These are phyloP conservation scores for Chaetoscypha palmicola DNA, from an alignment of 2,329 filamentous ascomycete genomes.

Conservation along the genomic window DNA sequence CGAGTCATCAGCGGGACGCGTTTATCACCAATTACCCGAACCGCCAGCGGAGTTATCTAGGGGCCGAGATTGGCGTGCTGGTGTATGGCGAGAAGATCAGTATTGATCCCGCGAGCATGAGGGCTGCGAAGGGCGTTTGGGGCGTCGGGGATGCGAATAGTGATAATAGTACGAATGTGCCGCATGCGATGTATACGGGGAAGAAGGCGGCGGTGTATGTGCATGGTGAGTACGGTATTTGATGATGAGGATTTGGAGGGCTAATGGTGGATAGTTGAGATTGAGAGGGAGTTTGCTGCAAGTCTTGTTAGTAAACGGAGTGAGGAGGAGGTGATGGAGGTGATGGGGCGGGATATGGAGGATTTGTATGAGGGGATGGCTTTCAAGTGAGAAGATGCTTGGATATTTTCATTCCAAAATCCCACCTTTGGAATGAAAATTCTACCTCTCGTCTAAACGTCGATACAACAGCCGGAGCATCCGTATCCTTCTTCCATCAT, in stretches of 20 bases:
- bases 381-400: not conserved
- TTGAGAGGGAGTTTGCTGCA: slow-evolving; percentile 11
- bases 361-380: slow-evolving; percentile 8
- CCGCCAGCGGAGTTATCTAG: slow-evolving; percentile 42
- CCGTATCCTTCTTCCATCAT: no score
- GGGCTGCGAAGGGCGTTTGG: slow-evolving; percentile 46
- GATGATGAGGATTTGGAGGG: not conserved
- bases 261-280: slow-evolving; percentile 7
- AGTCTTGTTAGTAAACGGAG: slow-evolving; percentile 4
- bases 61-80: slow-evolving; percentile 36
- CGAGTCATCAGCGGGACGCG: slow-evolving; percentile 39
- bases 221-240: slow-evolving; percentile 40
- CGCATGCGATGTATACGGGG: slow-evolving; percentile 52
- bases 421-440: no score
- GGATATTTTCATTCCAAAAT: no score
- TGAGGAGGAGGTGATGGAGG: slow-evolving; percentile 1
- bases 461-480: no score
- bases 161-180: slow-evolving; percentile 53
- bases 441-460: no score
- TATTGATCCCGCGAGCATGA: slow-evolving; percentile 8
- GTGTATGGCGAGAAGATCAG: slow-evolving; percentile 8
- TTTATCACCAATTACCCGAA: slow-evolving; percentile 45
- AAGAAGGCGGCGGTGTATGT: slow-evolving; percentile 51
- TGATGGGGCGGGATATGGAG: slow-evolving; percentile 14
- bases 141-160: slow-evolving; percentile 54